Conservation (phyloP, 2,329 filamentous ascomycete genomes). For the Penicillium rolfsii region DNA sequence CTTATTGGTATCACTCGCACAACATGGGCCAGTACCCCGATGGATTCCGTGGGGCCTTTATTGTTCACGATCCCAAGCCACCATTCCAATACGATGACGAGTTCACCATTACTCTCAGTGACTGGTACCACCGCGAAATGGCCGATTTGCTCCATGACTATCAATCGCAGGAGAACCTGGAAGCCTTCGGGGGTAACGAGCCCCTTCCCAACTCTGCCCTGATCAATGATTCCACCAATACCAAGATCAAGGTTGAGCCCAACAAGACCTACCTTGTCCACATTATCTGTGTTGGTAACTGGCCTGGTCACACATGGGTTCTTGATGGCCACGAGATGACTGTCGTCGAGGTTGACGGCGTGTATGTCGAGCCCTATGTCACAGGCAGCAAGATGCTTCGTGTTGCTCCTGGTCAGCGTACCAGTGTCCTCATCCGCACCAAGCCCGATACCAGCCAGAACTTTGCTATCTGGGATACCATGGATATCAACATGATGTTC, state of each 20-base stretch:
- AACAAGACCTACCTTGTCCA: slow-evolving; percentile 74
- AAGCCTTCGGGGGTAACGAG: slow-evolving; percentile 58
- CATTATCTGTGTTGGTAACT: slow-evolving; percentile 73
- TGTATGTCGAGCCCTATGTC: slow-evolving; percentile 36
- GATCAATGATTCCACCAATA: slow-evolving; percentile 70
- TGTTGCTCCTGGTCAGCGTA: slow-evolving; percentile 68
- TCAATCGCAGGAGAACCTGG: slow-evolving; percentile 43
- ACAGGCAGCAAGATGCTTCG: slow-evolving; percentile 66
- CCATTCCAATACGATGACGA: slow-evolving; percentile 68
- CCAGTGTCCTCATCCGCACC: slow-evolving; percentile 60
- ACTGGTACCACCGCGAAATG: slow-evolving; percentile 71
- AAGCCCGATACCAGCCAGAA: slow-evolving; percentile 64
- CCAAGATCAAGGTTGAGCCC: slow-evolving; percentile 63
- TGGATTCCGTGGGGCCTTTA: slow-evolving; percentile 65
- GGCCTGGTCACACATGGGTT: slow-evolving; percentile 56
- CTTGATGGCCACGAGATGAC: slow-evolving; percentile 50
- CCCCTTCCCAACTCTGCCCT: slow-evolving; percentile 70
- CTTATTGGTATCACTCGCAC: slow-evolving; percentile 81
- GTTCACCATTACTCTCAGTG: slow-evolving; percentile 65
- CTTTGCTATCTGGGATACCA: slow-evolving; percentile 68
- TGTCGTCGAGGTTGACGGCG: slow-evolving; percentile 44
- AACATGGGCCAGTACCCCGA: slow-evolving; percentile 70
- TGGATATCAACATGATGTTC: slow-evolving; percentile 63
- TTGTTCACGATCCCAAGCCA: slow-evolving; percentile 65
- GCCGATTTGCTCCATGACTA: slow-evolving; percentile 53